These are phyloP conservation scores for Sporisorium iseilematis-ciliati DNA, from an alignment of 1,284 basidiomycete species.

Conservation along the genomic window DNA sequence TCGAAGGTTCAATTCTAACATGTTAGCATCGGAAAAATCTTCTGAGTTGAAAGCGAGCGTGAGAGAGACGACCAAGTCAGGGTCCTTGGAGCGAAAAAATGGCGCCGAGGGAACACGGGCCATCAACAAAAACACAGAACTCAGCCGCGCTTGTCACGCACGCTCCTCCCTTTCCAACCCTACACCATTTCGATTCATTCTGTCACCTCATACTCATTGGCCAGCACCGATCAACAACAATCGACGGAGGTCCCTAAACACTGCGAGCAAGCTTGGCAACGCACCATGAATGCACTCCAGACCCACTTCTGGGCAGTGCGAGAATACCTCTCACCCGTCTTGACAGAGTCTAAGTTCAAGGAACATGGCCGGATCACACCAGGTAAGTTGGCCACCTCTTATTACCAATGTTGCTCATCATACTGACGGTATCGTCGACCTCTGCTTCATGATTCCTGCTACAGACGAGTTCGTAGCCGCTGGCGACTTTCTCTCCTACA, in stretches of 20 bases:
- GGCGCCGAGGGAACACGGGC: not conserved
- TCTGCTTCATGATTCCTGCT: not conserved
- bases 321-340: constrained; percentile 94
- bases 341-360: constrained; percentile 98
- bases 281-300: constrained; percentile 43
- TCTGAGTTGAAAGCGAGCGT: not conserved
- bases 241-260: not conserved
- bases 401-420: not conserved
- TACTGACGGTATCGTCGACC: not conserved
- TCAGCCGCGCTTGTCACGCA: constrained; percentile 1
- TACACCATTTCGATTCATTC: not conserved
- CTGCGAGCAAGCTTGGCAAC: not conserved
- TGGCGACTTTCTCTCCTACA: constrained; percentile 67
- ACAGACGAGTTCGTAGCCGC: constrained; percentile 68
- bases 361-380: constrained; percentile 97
- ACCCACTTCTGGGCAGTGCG: constrained; percentile 94
- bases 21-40: not conserved
- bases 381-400: constrained; percentile 74
- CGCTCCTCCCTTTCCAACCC: not conserved
- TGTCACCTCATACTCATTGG: not conserved
- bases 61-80: not conserved
- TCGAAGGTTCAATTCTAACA: constrained; percentile 4
- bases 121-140: not conserved
- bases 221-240: not conserved
- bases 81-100: not conserved